A percentile compares a stretch with the other conserved stretches of the same genome.
These are phyloP conservation scores for Plasmodium vivax DNA, from an alignment of 169 alveolate species.

Conservation along the genomic window DNA sequence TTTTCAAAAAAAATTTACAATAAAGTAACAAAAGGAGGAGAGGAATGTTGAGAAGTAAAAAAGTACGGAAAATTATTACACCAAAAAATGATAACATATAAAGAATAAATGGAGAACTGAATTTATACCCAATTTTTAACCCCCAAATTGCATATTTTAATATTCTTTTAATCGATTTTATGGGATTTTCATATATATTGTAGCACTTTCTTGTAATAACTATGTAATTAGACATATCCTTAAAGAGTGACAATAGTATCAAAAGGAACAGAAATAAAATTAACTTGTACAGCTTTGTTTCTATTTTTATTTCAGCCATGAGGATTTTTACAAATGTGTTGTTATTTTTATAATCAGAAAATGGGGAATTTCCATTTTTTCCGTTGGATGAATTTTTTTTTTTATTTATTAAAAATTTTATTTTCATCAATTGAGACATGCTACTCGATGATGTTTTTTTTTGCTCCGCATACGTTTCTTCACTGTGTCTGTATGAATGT, in stretches of 20 bases:
- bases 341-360: constrained; percentile 23
- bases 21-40: constrained; percentile 24
- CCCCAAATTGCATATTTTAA: constrained; percentile 22
- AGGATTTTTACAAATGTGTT: constrained; percentile 54
- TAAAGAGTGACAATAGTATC: constrained; percentile 43
- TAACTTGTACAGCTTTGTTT: constrained; percentile 53
- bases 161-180: constrained; percentile 57
- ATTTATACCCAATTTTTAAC: constrained; percentile 58
- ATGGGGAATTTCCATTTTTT: constrained; percentile 2
- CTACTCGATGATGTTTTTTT: background rate
- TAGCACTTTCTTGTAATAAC: constrained; percentile 75
- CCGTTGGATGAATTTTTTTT: background rate
- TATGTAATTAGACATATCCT: constrained; percentile 40
- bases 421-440: constrained; percentile 38
- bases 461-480: constrained; percentile 1
- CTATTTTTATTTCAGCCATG: constrained; percentile 68
- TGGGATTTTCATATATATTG: constrained; percentile 67
- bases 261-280: constrained; percentile 34
- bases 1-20: constrained; percentile 37
- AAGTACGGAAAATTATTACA: constrained; percentile 16
- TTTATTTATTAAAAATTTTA: constrained; percentile 19
- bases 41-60: constrained; percentile 62
- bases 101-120: constrained; percentile 21
- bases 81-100: constrained; percentile 47
- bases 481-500: background rate